phyloP scores from a whole-genome alignment of 1,284 basidiomycete genomes.

The Leucoagaricus sp. region DNA sequence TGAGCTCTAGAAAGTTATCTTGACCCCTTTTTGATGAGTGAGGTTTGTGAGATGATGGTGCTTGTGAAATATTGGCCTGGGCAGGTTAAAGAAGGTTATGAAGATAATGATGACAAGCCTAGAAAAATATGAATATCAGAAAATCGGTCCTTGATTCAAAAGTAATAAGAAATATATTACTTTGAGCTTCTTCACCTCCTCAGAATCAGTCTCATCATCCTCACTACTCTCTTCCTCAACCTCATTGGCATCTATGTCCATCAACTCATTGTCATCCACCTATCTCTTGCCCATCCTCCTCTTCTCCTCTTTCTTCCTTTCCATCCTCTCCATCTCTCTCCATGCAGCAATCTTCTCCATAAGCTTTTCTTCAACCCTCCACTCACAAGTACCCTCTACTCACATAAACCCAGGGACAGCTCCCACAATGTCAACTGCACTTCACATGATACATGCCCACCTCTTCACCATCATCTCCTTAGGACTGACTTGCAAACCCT shows the following conservation, averaged over 20 bases:
- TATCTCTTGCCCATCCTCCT: conserved; percentile 60
- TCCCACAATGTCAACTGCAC: conserved; percentile 69
- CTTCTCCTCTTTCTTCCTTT: conserved; percentile 68
- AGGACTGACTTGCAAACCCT: conserved; percentile 3
- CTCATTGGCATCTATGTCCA: conserved; percentile 66
- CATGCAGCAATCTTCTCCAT: conserved; percentile 71
- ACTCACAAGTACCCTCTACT: conserved; percentile 60
- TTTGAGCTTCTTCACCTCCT: conserved; percentile 78
- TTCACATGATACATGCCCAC: conserved; percentile 78
- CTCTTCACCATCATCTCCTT: conserved; percentile 37
- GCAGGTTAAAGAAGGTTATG: conserved; percentile 55
- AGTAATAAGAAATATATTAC: conserved; percentile 37
- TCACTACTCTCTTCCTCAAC: conserved; percentile 38
- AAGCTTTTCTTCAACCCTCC: conserved; percentile 70
- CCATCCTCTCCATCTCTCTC: conserved; percentile 65
- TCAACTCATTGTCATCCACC: conserved; percentile 54
- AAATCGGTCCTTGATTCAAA: conserved; percentile 10
- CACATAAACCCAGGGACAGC: conserved; percentile 79
- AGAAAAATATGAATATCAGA: conserved; percentile 19
- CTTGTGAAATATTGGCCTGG: conserved; percentile 30
- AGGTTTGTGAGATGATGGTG: conserved; percentile 36
- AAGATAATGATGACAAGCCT: conserved; percentile 72
- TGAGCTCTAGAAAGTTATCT: conserved; percentile 43
- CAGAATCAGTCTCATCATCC: conserved; percentile 50
- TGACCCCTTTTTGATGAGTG: conserved; percentile 32